A percentile compares a stretch with the other conserved stretches of the same genome.
Evolutionary conservation across 2,329 filamentous ascomycete species (phyloP).

Genomic region (Sarocladiaceae sp.): DNA sequence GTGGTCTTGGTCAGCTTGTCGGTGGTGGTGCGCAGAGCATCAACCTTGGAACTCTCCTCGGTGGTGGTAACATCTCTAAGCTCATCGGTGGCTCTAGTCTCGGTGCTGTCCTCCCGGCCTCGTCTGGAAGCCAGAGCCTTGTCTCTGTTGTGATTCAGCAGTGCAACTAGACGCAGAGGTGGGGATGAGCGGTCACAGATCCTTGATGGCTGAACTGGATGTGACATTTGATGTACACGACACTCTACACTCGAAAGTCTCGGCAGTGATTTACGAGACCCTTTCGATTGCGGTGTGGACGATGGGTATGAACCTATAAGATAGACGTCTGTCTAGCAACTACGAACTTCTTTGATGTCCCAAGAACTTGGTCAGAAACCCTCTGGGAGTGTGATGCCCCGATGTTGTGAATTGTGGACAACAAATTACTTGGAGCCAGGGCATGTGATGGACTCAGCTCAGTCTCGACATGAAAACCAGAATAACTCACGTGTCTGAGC

Average conservation of each 20-base stretch:
- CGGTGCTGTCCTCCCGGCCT: background rate
- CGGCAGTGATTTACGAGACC: background rate
- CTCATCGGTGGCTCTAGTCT: slow-evolving; percentile 3
- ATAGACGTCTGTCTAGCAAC: no score
- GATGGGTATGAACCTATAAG: no score
- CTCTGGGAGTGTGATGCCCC: no score
- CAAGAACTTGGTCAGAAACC: no score
- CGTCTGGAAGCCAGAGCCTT: background rate
- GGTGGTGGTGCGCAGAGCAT: background rate
- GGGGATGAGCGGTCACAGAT: background rate
- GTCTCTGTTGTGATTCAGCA: slow-evolving; percentile 1
- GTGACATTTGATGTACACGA: no score
- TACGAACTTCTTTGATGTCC: background rate
- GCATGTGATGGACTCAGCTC: no score
- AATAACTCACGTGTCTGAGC: no score
- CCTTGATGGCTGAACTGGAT: background rate
- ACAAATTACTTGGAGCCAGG: no score
- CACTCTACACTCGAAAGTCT: background rate
- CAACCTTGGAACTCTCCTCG: slow-evolving; percentile 1
- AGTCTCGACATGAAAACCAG: no score
- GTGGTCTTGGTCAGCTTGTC: background rate
- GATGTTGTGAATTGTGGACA: no score
- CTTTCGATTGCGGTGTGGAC: background rate
- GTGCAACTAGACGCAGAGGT: background rate
- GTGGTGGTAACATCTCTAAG: background rate